phyloP scores from a whole-genome alignment of 176 grass and related monocot species.

The Neostapfia colusana region DNA sequence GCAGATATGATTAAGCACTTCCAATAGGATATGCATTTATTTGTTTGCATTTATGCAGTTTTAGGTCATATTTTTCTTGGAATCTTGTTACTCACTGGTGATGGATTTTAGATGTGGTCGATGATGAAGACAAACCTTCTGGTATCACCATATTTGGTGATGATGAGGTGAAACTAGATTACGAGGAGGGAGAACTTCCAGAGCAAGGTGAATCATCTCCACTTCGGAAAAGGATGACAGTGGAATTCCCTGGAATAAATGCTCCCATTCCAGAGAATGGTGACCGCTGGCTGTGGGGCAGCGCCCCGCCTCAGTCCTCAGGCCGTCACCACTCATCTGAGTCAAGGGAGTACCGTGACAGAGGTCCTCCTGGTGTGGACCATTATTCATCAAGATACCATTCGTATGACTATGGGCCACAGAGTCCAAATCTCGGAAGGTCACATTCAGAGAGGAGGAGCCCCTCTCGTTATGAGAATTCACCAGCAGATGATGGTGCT shows the following conservation, averaged over 20 bases:
- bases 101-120: constrained; percentile 53
- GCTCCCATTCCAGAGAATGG: constrained; percentile 77
- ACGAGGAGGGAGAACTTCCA: constrained; percentile 77
- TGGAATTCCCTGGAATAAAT: constrained; percentile 89
- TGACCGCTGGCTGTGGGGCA: constrained; percentile 68
- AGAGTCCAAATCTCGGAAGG: constrained; percentile 46
- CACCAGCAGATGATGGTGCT: constrained; percentile 36
- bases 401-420: constrained; percentile 43
- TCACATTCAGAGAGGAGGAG: constrained; percentile 61
- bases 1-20: not conserved
- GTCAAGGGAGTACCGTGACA: constrained; percentile 42
- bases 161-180: constrained; percentile 52
- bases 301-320: constrained; percentile 36
- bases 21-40: not conserved
- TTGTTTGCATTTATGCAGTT: constrained; percentile 7
- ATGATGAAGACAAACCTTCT: constrained; percentile 83
- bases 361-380: constrained; percentile 39
- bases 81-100: constrained; percentile 20
- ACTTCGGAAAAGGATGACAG: constrained; percentile 60
- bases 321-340: constrained; percentile 39
- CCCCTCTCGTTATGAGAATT: constrained; percentile 47
- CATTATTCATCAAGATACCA: constrained; percentile 63
- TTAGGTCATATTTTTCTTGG: constrained; percentile 26
- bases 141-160: constrained; percentile 90
- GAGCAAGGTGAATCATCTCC: constrained; percentile 44